Conservation (phyloP, 805 yeast genomes). For the Candida nanaspora region DNA sequence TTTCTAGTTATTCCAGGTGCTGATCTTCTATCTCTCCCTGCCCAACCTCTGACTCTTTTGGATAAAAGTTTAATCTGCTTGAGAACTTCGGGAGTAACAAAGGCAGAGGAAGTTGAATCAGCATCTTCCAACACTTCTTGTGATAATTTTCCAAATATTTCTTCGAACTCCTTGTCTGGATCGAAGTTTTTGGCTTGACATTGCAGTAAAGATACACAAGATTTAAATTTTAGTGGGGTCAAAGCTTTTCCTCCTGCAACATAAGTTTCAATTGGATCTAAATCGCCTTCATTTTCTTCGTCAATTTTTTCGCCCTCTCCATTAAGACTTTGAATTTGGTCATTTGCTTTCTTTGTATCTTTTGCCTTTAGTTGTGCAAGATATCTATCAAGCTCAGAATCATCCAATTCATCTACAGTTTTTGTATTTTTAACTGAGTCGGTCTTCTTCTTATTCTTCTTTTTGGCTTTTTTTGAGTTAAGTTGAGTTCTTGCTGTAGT, state of each 20-base stretch:
- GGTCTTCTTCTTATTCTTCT: conserved; percentile 13
- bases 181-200: conserved; percentile 51
- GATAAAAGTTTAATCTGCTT: conserved; percentile 54
- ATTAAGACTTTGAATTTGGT: too few relatives aligned
- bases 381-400: conserved; percentile 53
- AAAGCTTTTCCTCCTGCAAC: conserved; percentile 28
- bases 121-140: conserved; percentile 67
- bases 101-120: conserved; percentile 63
- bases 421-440: not conserved
- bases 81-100: conserved; percentile 61
- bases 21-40: conserved; percentile 65
- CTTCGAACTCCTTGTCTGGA: conserved; percentile 67
- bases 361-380: conserved; percentile 34
- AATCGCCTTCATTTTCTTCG: conserved; percentile 21
- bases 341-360: conserved; percentile 16
- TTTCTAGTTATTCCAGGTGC: conserved; percentile 73
- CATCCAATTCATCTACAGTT: conserved; percentile 28
- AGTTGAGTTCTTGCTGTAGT: too few relatives aligned
- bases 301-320: conserved; percentile 14
- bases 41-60: conserved; percentile 71
- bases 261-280: conserved; percentile 17
- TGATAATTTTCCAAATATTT: conserved; percentile 66
- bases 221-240: conserved; percentile 37
- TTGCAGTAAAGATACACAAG: conserved; percentile 33
- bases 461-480: conserved; percentile 7